These are phyloP conservation scores for Hypseocharis bilobata DNA, from an alignment of 441 rosid genomes.

Conservation along the genomic window DNA sequence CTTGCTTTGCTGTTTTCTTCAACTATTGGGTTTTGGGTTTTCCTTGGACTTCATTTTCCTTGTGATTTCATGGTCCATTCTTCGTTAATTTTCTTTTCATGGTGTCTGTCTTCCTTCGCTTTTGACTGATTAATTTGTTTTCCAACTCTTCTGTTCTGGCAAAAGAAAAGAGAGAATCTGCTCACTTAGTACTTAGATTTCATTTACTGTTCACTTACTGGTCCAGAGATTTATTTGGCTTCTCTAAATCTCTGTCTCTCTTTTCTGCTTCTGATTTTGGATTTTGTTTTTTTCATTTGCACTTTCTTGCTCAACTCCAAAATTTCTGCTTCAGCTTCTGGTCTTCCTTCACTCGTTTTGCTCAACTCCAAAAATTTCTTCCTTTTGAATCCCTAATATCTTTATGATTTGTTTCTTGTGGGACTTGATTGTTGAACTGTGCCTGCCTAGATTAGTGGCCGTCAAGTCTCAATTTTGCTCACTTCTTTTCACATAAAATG, in stretches of 20 bases:
- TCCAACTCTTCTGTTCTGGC: background rate
- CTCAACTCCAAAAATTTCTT: background rate
- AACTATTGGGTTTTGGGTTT: background rate
- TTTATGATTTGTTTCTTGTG: constrained; percentile 14
- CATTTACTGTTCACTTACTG: background rate
- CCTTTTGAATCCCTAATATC: constrained; percentile 19
- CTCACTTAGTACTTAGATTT: background rate
- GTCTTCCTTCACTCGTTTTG: too few species aligned
- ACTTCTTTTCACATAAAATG: constrained; percentile 52
- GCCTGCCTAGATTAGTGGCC: constrained; percentile 12
- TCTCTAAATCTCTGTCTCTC: background rate
- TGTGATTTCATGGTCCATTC: background rate
- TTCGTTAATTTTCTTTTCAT: background rate
- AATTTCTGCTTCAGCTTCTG: too few species aligned
- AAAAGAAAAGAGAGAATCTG: background rate
- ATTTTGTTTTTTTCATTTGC: background rate
- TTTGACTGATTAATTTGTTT: background rate
- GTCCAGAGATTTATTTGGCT: background rate
- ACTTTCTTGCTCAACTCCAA: constrained; percentile 1
- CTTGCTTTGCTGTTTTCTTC: background rate
- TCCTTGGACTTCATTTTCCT: background rate
- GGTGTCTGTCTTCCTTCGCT: background rate
- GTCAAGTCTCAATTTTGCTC: constrained; percentile 19
- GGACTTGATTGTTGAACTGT: constrained; percentile 24
- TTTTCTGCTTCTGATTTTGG: background rate